Conservation (phyloP, 192 early-diverging fungal species). For the Mortierella claussenii region DNA sequence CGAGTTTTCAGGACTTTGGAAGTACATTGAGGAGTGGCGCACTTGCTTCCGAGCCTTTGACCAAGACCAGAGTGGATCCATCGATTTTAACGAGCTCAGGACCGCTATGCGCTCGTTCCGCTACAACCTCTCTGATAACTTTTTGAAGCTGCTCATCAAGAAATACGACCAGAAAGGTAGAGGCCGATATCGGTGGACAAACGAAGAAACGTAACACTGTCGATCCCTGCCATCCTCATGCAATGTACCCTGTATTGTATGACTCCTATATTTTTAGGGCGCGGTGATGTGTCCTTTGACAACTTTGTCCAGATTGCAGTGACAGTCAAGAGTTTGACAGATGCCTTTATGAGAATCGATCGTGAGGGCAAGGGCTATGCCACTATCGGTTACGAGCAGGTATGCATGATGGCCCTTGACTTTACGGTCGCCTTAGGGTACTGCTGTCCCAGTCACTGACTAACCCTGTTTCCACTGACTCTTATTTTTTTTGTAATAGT, state of each 20-base stretch:
- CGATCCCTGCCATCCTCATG: too few relatives aligned
- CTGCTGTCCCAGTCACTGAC: not conserved
- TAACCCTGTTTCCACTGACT: not conserved
- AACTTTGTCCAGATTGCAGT: slow-evolving; percentile 82
- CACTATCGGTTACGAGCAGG: slow-evolving; percentile 79
- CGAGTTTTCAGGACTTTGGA: slow-evolving; percentile 82
- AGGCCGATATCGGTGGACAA: too few relatives aligned
- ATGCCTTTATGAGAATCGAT: slow-evolving; percentile 78
- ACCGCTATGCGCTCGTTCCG: slow-evolving; percentile 79
- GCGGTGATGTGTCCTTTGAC: slow-evolving; percentile 83
- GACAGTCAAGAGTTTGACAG: slow-evolving; percentile 82
- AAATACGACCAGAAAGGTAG: slow-evolving; percentile 84
- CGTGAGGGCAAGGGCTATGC: slow-evolving; percentile 80
- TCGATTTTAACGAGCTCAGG: slow-evolving; percentile 75
- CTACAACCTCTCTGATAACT: slow-evolving; percentile 76
- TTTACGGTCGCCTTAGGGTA: not conserved
- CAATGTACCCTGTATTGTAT: not conserved
- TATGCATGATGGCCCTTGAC: slow-evolving; percentile 14
- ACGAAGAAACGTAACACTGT: too few relatives aligned
- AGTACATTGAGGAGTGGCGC: slow-evolving; percentile 89
- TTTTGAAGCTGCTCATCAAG: slow-evolving; percentile 71
- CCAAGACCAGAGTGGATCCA: slow-evolving; percentile 76
- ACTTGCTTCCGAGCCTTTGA: slow-evolving; percentile 82
- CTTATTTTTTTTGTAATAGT: slow-evolving; percentile 30
- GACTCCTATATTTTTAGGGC: slow-evolving; percentile 46